Evolutionary conservation across 23 red algal species (phyloP).

Genomic region (Gracilaria gracilis): DNA sequence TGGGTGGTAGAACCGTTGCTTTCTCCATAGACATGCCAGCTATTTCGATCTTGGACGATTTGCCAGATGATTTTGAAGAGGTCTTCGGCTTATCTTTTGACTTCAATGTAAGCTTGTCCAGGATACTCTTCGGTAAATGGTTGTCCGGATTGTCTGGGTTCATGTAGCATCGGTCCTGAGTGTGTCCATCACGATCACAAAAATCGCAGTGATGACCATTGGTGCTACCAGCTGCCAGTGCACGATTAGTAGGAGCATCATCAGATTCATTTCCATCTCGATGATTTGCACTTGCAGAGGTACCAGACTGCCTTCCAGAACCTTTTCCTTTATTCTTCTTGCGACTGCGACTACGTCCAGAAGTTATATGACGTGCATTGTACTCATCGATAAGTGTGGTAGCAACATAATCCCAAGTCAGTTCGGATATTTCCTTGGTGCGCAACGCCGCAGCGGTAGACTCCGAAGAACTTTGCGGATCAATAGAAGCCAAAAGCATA

Average conservation of each 20-base stretch:
- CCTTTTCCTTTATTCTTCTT: not conserved
- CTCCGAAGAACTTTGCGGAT: not conserved
- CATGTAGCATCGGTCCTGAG: constrained; percentile 20
- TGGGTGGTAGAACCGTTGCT: constrained; percentile 21
- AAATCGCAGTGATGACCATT: constrained; percentile 16
- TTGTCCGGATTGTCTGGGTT: constrained; percentile 45
- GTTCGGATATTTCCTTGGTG: constrained; percentile 27
- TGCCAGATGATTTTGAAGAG: not conserved
- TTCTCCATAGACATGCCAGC: constrained; percentile 22
- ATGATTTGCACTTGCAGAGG: not conserved
- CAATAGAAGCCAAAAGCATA: constrained; percentile 27
- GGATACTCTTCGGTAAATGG: not conserved
- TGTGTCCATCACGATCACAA: constrained; percentile 36
- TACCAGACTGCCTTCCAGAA: not conserved
- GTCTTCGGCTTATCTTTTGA: not conserved
- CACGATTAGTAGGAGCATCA: not conserved
- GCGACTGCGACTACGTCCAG: not conserved
- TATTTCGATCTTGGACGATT: constrained; percentile 2
- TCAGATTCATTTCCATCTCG: not conserved
- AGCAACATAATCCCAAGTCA: constrained; percentile 43
- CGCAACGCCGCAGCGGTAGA: constrained; percentile 34
- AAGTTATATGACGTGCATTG: constrained; percentile 4
- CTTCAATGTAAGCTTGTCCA: not conserved
- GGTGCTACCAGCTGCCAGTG: not conserved
- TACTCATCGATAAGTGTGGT: constrained; percentile 45